A percentile compares a stretch with the other conserved stretches of the same genome.
Conservation (phyloP, 2,329 filamentous ascomycete genomes). For the Ophiostoma pallidulum region DNA sequence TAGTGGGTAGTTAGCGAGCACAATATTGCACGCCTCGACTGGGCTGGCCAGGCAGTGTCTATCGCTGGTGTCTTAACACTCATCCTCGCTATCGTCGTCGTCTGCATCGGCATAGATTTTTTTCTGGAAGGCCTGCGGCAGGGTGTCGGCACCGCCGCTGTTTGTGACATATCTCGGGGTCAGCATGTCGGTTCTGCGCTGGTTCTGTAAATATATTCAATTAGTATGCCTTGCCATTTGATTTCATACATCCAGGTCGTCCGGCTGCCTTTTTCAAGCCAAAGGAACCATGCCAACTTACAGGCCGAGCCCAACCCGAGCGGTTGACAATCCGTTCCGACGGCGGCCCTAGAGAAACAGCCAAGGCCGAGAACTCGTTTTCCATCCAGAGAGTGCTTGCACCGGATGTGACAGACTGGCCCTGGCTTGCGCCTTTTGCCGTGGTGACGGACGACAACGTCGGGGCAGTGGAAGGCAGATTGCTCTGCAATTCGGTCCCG, state of each 20-base stretch:
- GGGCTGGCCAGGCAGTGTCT: too few relatives aligned
- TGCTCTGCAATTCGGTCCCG: not conserved
- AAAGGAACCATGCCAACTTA: slow-evolving; percentile 1
- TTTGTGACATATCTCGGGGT: slow-evolving; percentile 11
- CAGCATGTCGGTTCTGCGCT: slow-evolving; percentile 8
- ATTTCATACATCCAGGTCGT: not conserved
- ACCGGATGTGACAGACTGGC: not conserved
- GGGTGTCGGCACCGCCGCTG: not conserved
- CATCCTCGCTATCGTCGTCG: slow-evolving; percentile 15
- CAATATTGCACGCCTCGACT: too few relatives aligned
- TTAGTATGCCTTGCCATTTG: not conserved
- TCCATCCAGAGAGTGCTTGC: slow-evolving; percentile 9
- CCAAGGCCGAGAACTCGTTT: not conserved
- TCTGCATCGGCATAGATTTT: slow-evolving; percentile 10
- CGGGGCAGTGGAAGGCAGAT: not conserved
- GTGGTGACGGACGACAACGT: not conserved
- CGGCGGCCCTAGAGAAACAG: not conserved
- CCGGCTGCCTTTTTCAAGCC: not conserved
- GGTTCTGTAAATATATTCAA: not conserved
- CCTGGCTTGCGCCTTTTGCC: not conserved
- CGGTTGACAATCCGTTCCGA: not conserved
- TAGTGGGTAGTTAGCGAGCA: too few relatives aligned
- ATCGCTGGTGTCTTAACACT: slow-evolving; percentile 9
- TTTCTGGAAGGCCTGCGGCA: not conserved
- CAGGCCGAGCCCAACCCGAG: slow-evolving; percentile 17